A percentile compares a stretch with the other conserved stretches of the same genome.
phyloP scores from a whole-genome alignment of 2,329 filamentous ascomycete genomes.

The Diplodia sapinea region DNA sequence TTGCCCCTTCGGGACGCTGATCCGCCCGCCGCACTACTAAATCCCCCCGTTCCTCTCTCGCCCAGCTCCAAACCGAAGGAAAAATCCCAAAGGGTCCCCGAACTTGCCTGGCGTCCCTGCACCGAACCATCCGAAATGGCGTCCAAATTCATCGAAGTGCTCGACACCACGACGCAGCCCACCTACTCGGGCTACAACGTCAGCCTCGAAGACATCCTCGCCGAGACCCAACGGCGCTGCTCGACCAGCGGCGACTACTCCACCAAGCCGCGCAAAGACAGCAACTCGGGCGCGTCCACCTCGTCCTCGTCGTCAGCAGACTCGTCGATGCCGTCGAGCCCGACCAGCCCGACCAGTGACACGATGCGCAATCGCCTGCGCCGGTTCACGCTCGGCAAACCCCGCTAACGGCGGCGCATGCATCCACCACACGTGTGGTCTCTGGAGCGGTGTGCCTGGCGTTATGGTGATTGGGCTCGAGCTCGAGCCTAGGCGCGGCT shows the following conservation, averaged over 20 bases:
- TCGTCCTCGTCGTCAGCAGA: conserved; percentile 23
- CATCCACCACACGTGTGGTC: background rate
- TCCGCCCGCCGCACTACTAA: background rate
- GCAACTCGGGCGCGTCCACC: conserved; percentile 19
- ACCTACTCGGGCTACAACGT: conserved; percentile 46
- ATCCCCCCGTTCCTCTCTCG: background rate
- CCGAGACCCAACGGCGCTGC: conserved; percentile 45
- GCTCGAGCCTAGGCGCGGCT: conserved; percentile 16
- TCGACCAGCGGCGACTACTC: conserved; percentile 21
- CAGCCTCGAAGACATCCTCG: conserved; percentile 48
- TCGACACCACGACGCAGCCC: conserved; percentile 44
- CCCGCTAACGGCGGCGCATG: conserved; percentile 1
- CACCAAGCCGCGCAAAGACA: conserved; percentile 23
- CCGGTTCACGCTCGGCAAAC: conserved; percentile 23
- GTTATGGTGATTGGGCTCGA: background rate
- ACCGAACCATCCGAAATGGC: conserved; percentile 35
- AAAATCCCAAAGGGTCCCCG: background rate
- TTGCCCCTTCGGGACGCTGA: conserved; percentile 9
- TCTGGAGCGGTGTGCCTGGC: conserved; percentile 6
- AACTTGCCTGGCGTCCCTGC: background rate
- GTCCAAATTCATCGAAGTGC: conserved; percentile 48
- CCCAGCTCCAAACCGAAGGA: background rate
- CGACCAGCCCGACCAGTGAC: conserved; percentile 19
- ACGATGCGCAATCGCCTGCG: conserved; percentile 22
- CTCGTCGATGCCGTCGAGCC: conserved; percentile 21